These are phyloP conservation scores for Leccinum disarticulatum DNA, from an alignment of 768 basidiomycete genomes.

Conservation along the genomic window DNA sequence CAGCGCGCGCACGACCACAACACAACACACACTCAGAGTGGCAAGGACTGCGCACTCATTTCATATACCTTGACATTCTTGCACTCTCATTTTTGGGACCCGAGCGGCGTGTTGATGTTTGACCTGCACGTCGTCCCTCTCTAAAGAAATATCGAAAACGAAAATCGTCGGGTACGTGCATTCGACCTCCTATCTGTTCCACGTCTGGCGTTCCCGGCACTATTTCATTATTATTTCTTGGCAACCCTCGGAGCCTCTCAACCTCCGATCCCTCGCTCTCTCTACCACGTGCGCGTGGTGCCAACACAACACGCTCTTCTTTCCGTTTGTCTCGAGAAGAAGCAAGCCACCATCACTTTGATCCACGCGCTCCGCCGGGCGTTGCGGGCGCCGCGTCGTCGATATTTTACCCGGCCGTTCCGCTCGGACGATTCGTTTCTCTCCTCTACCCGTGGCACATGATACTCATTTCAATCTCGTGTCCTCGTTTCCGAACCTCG, in stretches of 20 bases:
- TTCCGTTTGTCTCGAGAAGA: constrained; percentile 10
- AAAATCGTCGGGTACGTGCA: neutral
- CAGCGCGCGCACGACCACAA: neutral
- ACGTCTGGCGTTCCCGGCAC: constrained; percentile 10
- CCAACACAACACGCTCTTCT: neutral
- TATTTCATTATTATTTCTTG: constrained; percentile 7
- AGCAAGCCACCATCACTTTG: neutral
- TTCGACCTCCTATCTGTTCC: constrained; percentile 12
- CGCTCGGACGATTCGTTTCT: neutral
- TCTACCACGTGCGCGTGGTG: neutral
- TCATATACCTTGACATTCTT: constrained; percentile 11
- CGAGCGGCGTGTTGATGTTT: constrained; percentile 1
- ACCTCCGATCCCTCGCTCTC: constrained; percentile 14
- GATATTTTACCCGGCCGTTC: neutral
- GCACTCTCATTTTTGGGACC: neutral
- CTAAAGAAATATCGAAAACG: constrained; percentile 6
- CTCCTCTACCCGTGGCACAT: neutral
- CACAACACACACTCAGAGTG: neutral
- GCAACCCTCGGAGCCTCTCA: constrained; percentile 22
- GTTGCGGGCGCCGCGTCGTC: neutral
- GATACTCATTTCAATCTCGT: neutral
- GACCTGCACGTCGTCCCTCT: constrained; percentile 1
- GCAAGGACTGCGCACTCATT: constrained; percentile 14
- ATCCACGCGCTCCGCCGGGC: neutral
- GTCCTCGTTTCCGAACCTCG: neutral